Percentiles rank a stretch among this genome's conserved stretches.
phyloP scores from a whole-genome alignment of 257 asterid genomes.

The Solanum appendiculatum region DNA sequence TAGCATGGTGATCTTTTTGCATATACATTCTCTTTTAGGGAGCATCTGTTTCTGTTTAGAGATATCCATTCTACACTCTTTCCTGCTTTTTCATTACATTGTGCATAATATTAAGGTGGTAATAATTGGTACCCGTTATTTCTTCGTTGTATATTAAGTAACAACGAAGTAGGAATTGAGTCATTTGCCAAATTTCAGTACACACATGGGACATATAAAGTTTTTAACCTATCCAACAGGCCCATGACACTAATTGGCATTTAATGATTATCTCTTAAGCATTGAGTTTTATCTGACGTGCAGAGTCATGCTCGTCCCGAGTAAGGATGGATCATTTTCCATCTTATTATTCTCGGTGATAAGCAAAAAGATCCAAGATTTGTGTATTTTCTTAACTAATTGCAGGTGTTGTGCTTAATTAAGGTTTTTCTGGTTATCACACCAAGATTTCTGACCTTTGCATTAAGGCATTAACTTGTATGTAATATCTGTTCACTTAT shows the following conservation, averaged over 20 bases:
- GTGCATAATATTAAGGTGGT: background rate
- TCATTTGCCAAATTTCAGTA: background rate
- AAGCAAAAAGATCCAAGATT: background rate
- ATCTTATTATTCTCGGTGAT: background rate
- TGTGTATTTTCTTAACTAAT: background rate
- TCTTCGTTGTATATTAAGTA: background rate
- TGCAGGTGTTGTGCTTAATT: background rate
- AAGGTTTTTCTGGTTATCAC: background rate
- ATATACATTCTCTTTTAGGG: background rate
- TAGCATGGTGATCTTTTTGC: background rate
- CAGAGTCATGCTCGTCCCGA: background rate
- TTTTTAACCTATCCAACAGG: background rate
- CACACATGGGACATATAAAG: background rate
- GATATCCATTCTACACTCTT: background rate
- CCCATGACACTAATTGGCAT: background rate
- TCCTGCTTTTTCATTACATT: background rate
- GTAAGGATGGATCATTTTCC: background rate
- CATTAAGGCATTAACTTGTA: background rate
- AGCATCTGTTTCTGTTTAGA: background rate
- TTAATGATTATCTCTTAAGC: background rate
- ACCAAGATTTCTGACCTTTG: background rate
- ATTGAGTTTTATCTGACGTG: background rate
- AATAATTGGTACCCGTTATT: background rate
- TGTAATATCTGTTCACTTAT: background rate
- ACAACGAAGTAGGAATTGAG: background rate